A percentile compares a stretch with the other conserved stretches of the same genome.
Conservation (phyloP, 164 flowering plant genomes). For the Tetrastigma voinierianum region DNA sequence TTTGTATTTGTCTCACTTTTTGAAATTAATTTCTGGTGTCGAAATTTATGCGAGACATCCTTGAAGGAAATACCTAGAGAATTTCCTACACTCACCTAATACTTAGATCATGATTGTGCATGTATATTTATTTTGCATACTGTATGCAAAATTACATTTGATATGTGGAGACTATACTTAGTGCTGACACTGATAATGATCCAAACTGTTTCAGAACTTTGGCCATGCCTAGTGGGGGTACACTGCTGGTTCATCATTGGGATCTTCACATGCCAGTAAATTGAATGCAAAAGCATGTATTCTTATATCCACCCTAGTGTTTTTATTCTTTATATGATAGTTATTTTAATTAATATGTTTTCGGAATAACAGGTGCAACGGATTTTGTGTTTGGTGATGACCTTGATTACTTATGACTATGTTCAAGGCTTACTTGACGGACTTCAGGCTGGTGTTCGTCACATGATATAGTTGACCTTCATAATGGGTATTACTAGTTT, state of each 20-base stretch:
- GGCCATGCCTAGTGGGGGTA: conserved; percentile 69
- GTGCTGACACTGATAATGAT: no score
- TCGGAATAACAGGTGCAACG: conserved; percentile 62
- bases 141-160: no score
- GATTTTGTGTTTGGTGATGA: conserved; percentile 87
- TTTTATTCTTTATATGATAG: neutral
- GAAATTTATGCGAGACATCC: no score
- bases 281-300: conserved; percentile 73
- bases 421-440: conserved; percentile 84
- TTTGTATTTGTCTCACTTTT: no score
- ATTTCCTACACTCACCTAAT: no score
- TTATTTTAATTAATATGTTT: neutral
- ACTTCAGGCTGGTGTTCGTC: conserved; percentile 70
- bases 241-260: conserved; percentile 89
- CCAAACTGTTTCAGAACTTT: neutral
- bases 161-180: no score
- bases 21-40: no score
- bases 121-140: no score
- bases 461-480: conserved; percentile 66
- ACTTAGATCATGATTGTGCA: no score
- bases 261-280: conserved; percentile 65
- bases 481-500: conserved; percentile 41
- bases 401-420: conserved; percentile 75
- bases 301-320: conserved; percentile 1
- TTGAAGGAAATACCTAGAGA: no score